Evolutionary conservation across 495 filamentous ascomycete species (phyloP).

Genomic region (Lichina pygmaea): DNA sequence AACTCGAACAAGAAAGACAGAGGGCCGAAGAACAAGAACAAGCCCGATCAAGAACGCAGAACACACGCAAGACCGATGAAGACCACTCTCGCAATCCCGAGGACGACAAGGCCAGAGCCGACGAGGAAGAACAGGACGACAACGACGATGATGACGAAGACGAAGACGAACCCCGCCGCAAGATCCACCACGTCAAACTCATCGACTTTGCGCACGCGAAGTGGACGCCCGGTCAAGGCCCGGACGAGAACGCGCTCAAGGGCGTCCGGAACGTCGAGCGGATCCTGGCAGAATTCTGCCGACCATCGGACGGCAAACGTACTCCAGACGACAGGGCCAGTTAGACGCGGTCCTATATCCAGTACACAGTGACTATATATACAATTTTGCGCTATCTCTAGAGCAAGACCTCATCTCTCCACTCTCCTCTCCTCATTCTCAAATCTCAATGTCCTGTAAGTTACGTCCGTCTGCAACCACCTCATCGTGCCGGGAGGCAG

Average conservation of each 20-base stretch:
- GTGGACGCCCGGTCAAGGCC: conserved; percentile 64
- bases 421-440: too few species aligned
- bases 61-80: background rate
- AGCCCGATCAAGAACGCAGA: conserved; percentile 7
- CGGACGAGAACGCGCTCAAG: conserved; percentile 58
- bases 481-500: too few species aligned
- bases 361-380: too few species aligned
- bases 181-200: conserved; percentile 57
- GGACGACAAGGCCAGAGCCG: conserved; percentile 6
- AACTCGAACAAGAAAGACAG: conserved; percentile 32
- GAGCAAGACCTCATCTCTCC: too few species aligned
- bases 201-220: conserved; percentile 92
- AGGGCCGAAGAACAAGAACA: background rate
- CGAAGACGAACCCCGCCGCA: conserved; percentile 34
- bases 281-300: conserved; percentile 21
- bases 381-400: too few species aligned
- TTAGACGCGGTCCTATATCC: too few species aligned
- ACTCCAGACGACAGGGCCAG: too few species aligned
- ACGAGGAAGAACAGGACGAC: conserved; percentile 25
- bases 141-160: conserved; percentile 21
- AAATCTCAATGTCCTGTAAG: too few species aligned
- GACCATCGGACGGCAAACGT: background rate
- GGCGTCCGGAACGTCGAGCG: conserved; percentile 50
- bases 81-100: conserved; percentile 10
- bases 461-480: too few species aligned